These are phyloP conservation scores for Myriosclerotinia duriaeana DNA, from an alignment of 2,329 filamentous ascomycete species.

Conservation along the genomic window DNA sequence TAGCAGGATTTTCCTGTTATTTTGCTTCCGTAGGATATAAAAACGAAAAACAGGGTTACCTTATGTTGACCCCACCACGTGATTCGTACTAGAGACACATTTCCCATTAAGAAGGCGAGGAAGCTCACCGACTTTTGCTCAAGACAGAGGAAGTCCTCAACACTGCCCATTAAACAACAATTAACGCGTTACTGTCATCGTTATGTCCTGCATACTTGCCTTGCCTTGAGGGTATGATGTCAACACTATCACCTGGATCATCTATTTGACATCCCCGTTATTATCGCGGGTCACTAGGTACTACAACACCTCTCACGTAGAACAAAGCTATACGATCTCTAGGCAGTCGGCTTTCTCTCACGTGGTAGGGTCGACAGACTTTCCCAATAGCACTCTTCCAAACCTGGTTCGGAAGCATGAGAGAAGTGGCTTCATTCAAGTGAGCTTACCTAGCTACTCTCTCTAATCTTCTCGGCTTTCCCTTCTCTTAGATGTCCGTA, in stretches of 20 bases:
- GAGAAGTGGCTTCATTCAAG: constrained; percentile 2
- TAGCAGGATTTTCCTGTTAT: no score
- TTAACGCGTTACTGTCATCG: background rate
- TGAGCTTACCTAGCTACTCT: background rate
- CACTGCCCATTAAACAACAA: background rate
- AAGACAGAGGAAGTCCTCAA: background rate
- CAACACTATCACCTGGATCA: background rate
- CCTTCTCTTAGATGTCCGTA: no score
- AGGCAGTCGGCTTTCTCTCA: background rate
- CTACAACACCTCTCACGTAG: background rate
- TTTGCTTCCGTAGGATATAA: no score
- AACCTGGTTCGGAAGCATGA: background rate
- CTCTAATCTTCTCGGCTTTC: background rate
- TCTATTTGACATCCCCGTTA: background rate
- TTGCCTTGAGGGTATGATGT: background rate
- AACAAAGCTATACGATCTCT: background rate
- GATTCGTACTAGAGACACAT: background rate
- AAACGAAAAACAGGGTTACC: background rate
- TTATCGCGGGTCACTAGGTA: background rate
- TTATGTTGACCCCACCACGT: background rate
- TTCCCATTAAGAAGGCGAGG: background rate
- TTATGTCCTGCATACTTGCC: background rate
- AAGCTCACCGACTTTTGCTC: background rate
- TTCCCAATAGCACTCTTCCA: background rate
- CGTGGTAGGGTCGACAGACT: background rate